These are phyloP conservation scores for Paulownia fortunei DNA, from an alignment of 257 asterid genomes.

Conservation along the genomic window DNA sequence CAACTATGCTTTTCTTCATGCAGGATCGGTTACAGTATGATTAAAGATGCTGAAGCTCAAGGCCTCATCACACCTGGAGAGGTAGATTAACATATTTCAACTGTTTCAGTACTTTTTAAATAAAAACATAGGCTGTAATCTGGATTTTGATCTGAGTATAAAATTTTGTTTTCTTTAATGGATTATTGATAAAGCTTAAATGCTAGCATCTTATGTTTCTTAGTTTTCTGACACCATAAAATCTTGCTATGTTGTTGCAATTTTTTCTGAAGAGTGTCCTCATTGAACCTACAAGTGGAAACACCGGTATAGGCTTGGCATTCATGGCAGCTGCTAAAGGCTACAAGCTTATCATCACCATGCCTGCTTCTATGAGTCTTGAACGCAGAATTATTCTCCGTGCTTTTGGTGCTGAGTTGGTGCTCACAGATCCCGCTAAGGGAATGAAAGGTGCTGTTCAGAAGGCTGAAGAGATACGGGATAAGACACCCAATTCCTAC, in stretches of 20 bases:
- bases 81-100: slow-evolving; percentile 45
- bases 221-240: not conserved
- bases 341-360: slow-evolving; percentile 83
- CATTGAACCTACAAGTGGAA: slow-evolving; percentile 95
- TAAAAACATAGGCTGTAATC: not conserved
- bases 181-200: not conserved
- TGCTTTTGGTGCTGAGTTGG: slow-evolving; percentile 94
- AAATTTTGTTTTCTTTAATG: not conserved
- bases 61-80: slow-evolving; percentile 86
- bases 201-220: not conserved
- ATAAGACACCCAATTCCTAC: slow-evolving; percentile 82
- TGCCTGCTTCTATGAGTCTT: slow-evolving; percentile 93
- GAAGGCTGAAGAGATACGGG: slow-evolving; percentile 89
- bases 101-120: not conserved
- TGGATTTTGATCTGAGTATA: too few species aligned
- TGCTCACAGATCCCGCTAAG: slow-evolving; percentile 87
- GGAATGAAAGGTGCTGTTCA: slow-evolving; percentile 88
- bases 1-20: not conserved
- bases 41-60: slow-evolving; percentile 82
- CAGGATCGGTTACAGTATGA: slow-evolving; percentile 98
- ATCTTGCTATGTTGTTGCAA: slow-evolving; percentile 15
- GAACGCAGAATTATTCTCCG: slow-evolving; percentile 89
- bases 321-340: slow-evolving; percentile 96
- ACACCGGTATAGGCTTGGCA: slow-evolving; percentile 96
- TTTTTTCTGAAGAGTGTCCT: slow-evolving; percentile 71